Evolutionary conservation across 2,329 filamentous ascomycete species (phyloP).

Genomic region (Fusarium sp.): DNA sequence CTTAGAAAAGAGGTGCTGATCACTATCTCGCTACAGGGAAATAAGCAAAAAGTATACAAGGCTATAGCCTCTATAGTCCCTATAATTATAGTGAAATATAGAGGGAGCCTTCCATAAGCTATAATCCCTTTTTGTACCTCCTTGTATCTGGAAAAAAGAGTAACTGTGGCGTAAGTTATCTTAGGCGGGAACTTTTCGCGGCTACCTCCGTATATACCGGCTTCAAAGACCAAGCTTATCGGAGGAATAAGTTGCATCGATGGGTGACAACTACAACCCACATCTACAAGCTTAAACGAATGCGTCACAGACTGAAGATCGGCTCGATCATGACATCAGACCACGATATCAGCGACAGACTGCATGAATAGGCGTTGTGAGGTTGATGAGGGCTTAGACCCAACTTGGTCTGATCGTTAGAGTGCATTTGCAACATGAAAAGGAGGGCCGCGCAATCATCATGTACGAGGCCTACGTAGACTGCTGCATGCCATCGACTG

Average conservation of each 20-base stretch:
- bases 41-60: too few species aligned
- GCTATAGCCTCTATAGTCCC: too few species aligned
- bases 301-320: neutral
- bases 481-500: constrained; percentile 15
- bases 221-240: neutral
- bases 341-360: neutral
- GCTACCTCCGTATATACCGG: too few species aligned
- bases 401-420: neutral
- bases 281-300: neutral
- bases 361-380: neutral
- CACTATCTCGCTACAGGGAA: too few species aligned
- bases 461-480: constrained; percentile 21
- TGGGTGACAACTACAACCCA: neutral
- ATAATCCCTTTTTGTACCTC: too few species aligned
- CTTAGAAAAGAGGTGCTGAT: too few species aligned
- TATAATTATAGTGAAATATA: too few species aligned
- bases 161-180: too few species aligned
- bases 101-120: too few species aligned
- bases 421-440: neutral
- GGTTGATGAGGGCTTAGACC: neutral
- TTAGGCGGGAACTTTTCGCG: too few species aligned
- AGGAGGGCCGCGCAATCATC: constrained; percentile 34
- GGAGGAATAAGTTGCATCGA: neutral
- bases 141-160: too few species aligned
- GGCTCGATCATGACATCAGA: neutral